A percentile compares a stretch with the other conserved stretches of the same genome.
These are phyloP conservation scores for Mycena maculata DNA, from an alignment of 768 basidiomycete species.

Conservation along the genomic window DNA sequence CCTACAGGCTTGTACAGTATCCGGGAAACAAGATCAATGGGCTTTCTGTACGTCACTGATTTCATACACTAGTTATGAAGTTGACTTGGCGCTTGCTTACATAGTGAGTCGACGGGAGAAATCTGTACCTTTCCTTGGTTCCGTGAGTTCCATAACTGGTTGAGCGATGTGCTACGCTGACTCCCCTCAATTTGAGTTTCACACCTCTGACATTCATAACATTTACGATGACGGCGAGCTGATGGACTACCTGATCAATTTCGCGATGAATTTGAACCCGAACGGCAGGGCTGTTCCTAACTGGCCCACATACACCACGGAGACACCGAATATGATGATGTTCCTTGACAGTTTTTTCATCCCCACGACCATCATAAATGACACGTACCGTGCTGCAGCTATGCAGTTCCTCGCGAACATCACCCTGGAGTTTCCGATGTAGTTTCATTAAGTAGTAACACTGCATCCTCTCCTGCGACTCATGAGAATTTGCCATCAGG, in stretches of 20 bases:
- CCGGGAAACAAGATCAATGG: conserved; percentile 54
- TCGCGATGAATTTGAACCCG: not conserved
- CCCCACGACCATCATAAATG: not conserved
- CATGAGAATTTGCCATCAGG: no score
- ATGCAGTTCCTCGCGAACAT: not conserved
- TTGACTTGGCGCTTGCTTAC: not conserved
- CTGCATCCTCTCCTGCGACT: no score
- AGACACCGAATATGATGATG: not conserved
- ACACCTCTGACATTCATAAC: conserved; percentile 55
- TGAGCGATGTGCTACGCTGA: not conserved
- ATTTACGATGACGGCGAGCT: conserved; percentile 55
- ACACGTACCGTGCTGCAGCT: not conserved
- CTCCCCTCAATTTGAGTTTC: conserved; percentile 45
- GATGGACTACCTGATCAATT: conserved; percentile 51
- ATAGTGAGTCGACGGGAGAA: conserved; percentile 60
- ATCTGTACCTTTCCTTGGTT: conserved; percentile 52
- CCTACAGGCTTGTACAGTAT: no score
- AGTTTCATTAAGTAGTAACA: no score
- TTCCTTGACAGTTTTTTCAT: not conserved
- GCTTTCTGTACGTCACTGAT: conserved; percentile 41
- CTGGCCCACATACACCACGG: not conserved
- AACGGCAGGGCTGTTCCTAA: not conserved
- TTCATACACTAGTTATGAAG: not conserved
- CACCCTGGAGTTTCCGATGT: not conserved
- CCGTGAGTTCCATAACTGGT: conserved; percentile 43